Conservation (phyloP, 441 rosid genomes). For the Populus hybrid region DNA sequence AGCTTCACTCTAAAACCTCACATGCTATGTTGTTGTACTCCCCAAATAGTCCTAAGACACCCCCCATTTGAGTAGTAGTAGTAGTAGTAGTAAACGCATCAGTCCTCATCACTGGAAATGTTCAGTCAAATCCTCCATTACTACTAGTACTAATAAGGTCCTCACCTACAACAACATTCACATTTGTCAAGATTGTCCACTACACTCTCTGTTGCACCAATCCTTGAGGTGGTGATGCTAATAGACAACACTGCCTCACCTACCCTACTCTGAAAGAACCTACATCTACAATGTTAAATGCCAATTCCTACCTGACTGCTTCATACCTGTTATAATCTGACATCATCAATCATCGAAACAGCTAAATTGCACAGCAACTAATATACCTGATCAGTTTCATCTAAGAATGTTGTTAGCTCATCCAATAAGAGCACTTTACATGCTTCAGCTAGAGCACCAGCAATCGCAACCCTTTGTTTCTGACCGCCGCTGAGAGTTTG, state of each 20-base stretch:
- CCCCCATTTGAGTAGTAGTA: not conserved
- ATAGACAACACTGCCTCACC: not conserved
- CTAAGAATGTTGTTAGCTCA: constrained; percentile 93
- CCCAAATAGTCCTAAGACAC: not conserved
- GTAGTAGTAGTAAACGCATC: not conserved
- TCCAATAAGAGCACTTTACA: constrained; percentile 82
- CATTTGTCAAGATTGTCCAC: not conserved
- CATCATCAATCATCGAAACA: not conserved
- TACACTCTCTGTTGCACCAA: not conserved
- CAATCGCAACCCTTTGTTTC: constrained; percentile 94
- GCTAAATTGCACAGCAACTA: not conserved
- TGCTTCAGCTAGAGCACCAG: constrained; percentile 96
- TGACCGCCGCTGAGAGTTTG: constrained; percentile 99
- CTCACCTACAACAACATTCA: not conserved
- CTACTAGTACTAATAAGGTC: not conserved
- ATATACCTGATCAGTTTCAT: constrained; percentile 78
- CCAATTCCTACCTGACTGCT: not conserved
- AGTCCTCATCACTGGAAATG: not conserved
- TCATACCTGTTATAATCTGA: not conserved
- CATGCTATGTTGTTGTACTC: not conserved
- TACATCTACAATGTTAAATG: not conserved
- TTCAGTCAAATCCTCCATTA: not conserved
- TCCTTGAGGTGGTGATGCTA: not conserved
- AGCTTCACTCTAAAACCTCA: not conserved
- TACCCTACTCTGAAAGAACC: not conserved